Percentiles rank a stretch among this genome's conserved stretches.
phyloP scores from a whole-genome alignment of 129 eudicot genomes.

The Calendula officinalis region DNA sequence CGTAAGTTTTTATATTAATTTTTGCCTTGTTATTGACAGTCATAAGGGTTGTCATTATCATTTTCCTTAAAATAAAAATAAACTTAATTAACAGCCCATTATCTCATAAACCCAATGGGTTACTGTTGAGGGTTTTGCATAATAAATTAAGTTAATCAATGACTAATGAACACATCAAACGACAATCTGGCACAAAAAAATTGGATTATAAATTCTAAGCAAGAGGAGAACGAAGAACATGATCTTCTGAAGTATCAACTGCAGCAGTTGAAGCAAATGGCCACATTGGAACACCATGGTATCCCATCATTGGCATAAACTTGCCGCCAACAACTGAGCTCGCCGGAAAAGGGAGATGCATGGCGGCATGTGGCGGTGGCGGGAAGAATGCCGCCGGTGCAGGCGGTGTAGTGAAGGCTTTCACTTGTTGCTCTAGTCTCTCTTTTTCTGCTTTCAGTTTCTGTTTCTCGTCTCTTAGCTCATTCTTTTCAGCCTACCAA shows the following conservation, averaged over 20 bases:
- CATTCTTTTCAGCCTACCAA: constrained; percentile 49
- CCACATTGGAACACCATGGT: constrained; percentile 73
- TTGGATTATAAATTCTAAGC: constrained; percentile 32
- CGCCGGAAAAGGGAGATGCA: constrained; percentile 38
- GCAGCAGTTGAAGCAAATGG: constrained; percentile 56
- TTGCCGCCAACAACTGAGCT: constrained; percentile 38
- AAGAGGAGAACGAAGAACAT: constrained; percentile 49
- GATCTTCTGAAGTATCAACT: constrained; percentile 73
- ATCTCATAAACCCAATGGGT: no score
- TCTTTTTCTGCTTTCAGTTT: constrained; percentile 61
- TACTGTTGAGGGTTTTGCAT: background rate
- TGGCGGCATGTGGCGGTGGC: constrained; percentile 33
- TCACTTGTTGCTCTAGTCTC: constrained; percentile 56
- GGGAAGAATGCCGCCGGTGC: constrained; percentile 27
- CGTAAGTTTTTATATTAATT: no score
- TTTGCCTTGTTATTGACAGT: no score
- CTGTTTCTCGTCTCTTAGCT: constrained; percentile 53
- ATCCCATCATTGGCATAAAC: constrained; percentile 50
- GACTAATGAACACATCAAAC: no score
- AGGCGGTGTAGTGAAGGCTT: constrained; percentile 40
- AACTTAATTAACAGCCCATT: no score
- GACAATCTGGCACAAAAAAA: background rate
- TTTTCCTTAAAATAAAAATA: no score
- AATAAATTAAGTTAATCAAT: background rate
- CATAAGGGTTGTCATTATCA: no score